Evolutionary conservation across 192 early-diverging fungal genomes (phyloP).

Genomic region (Nowakowskiella sp.): DNA sequence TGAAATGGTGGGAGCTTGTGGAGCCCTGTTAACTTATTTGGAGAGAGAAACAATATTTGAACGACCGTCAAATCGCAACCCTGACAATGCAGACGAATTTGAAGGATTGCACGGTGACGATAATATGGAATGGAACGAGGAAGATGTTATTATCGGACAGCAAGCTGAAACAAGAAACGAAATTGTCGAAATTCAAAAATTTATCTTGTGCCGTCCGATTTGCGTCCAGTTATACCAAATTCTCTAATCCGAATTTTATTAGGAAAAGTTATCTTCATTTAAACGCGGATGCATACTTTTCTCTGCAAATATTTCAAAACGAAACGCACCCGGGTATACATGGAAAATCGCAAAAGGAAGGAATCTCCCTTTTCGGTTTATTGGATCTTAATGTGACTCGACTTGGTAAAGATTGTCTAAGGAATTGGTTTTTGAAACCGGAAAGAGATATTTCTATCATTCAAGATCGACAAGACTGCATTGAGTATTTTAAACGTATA

Average conservation of each 20-base stretch:
- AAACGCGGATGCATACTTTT: slow-evolving; percentile 55
- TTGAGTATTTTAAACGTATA: slow-evolving; percentile 18
- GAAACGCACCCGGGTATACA: slow-evolving; percentile 80
- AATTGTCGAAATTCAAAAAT: no score
- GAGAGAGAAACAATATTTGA: slow-evolving; percentile 16
- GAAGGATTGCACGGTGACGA: slow-evolving; percentile 7
- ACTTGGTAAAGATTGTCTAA: slow-evolving; percentile 46
- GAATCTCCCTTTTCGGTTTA: slow-evolving; percentile 69
- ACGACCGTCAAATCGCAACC: background rate
- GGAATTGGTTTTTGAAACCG: slow-evolving; percentile 64
- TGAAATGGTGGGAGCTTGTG: slow-evolving; percentile 40
- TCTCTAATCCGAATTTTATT: slow-evolving; percentile 24
- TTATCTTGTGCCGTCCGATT: no score
- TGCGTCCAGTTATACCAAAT: no score
- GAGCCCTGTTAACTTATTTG: slow-evolving; percentile 29
- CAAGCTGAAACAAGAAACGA: slow-evolving; percentile 4
- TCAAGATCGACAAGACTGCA: slow-evolving; percentile 42
- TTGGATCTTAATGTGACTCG: slow-evolving; percentile 54
- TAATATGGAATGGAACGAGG: slow-evolving; percentile 16
- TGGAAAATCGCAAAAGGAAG: slow-evolving; percentile 54
- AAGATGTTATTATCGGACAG: slow-evolving; percentile 19
- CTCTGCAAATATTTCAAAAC: slow-evolving; percentile 67
- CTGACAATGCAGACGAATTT: no score
- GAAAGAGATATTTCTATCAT: slow-evolving; percentile 39
- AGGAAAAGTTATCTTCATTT: no score